phyloP scores from a whole-genome alignment of 768 basidiomycete genomes.

The Pleurotus ostreatus region DNA sequence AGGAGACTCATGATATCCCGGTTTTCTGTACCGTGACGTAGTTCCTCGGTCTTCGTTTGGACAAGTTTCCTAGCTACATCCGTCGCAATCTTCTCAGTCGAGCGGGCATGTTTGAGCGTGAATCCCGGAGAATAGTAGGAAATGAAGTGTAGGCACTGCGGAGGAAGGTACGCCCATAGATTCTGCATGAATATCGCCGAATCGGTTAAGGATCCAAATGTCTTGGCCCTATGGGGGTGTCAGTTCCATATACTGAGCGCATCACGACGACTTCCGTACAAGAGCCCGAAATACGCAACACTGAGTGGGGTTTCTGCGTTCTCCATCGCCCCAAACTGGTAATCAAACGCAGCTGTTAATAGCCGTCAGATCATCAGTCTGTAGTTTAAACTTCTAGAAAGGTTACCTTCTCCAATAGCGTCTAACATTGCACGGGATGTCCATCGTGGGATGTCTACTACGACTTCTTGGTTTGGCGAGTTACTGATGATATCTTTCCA shows the following conservation, averaged over 20 bases:
- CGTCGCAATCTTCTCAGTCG: constrained; percentile 26
- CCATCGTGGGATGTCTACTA: constrained; percentile 33
- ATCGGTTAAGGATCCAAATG: not conserved
- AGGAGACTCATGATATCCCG: constrained; percentile 41
- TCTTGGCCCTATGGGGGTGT: constrained; percentile 14
- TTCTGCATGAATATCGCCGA: constrained; percentile 28
- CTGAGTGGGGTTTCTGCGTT: constrained; percentile 32
- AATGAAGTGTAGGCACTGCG: constrained; percentile 28
- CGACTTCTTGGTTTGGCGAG: constrained; percentile 21
- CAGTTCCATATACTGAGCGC: not conserved
- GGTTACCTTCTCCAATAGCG: constrained; percentile 44
- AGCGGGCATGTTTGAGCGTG: constrained; percentile 25
- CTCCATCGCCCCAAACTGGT: constrained; percentile 38
- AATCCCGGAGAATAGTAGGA: constrained; percentile 23
- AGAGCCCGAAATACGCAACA: constrained; percentile 29
- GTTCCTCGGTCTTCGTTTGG: constrained; percentile 28
- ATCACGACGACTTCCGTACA: constrained; percentile 22
- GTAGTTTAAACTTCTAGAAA: no score
- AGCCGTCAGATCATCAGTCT: not conserved
- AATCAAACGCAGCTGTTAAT: constrained; percentile 42
- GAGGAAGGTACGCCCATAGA: constrained; percentile 25
- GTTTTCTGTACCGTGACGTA: constrained; percentile 28
- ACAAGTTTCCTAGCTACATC: constrained; percentile 31
- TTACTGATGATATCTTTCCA: constrained; percentile 34
- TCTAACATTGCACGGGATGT: constrained; percentile 45